Evolutionary conservation across 352 stramenopile species (phyloP), one percentile per base, ranked within the genome.

Genomic region (Phytophthora pini): DNA sequence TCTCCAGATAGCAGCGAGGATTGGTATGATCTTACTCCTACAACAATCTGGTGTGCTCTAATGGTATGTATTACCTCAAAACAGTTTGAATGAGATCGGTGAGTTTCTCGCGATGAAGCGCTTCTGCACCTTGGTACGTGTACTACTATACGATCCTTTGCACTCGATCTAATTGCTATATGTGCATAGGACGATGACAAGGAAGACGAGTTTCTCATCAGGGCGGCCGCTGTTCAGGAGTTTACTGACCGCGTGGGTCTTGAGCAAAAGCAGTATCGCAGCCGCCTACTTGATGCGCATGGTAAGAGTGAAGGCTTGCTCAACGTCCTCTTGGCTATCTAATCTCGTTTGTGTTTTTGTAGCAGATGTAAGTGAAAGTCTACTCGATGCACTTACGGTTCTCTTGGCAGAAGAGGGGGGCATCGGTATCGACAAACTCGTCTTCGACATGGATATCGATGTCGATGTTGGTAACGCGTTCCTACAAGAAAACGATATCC

Each of bases 351-450:
- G 15, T 56, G 29, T n/a, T 26, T 40, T 15, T 62, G 13, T 38
- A 82, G 74, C 68, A 53, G 68, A 78, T 49, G 44, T 82, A 24
- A 82, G 74, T 17, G 74, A 79, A 62, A 65, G 57, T 13, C 64
- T 82, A 24, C 74, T 82, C 26, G 74, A 82, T 57, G 74, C 68
- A 29, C 53, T 82, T 38, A 82, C 70, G 31, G 71, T 72, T 46
- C 61, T 82, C 17, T 63, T 82, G 61, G 64, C 70, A 26, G 70
- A 82, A 73, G 72, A 76, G n/a, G 68, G 68, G 34, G 64, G 71
- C n/a, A 71, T 78, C 29, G 74, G 71, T 15, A 71, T 82, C 17
- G 74, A 80, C 34, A 78, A 79, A 48, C 63, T 82, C 27, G 54
- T 61, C 48, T 70, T 70, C 26, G 46, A 70, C 51, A 60, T 76